These are phyloP conservation scores for Pseudocercospora macadamiae DNA, from an alignment of 2,329 filamentous ascomycete species.

Conservation along the genomic window DNA sequence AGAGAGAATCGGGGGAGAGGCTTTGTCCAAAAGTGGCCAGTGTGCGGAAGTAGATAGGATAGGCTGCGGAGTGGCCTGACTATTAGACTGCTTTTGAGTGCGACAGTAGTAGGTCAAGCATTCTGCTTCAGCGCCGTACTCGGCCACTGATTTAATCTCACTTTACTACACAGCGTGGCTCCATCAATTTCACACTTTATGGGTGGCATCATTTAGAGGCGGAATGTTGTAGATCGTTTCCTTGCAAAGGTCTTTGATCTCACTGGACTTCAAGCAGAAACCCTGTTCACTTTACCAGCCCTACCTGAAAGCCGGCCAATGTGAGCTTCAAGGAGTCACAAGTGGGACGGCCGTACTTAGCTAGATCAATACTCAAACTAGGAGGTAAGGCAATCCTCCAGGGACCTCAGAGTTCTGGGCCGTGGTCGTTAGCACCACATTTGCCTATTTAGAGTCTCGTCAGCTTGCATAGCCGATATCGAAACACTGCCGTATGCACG, in stretches of 20 bases:
- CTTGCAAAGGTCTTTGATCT: neutral
- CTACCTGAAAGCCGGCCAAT: neutral
- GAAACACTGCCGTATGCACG: neutral
- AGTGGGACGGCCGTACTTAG: neutral
- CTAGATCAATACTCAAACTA: neutral
- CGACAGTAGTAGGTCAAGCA: neutral
- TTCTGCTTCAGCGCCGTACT: neutral
- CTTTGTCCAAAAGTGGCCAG: neutral
- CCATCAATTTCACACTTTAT: neutral
- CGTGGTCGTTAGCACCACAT: neutral
- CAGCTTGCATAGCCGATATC: slow-evolving; percentile 2
- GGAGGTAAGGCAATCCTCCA: slow-evolving; percentile 3
- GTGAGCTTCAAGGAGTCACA: neutral
- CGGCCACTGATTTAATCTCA: neutral
- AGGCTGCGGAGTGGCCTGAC: neutral
- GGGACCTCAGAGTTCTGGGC: neutral
- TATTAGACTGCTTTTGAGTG: neutral
- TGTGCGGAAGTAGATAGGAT: neutral
- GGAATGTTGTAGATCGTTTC: neutral
- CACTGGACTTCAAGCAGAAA: neutral
- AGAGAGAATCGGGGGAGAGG: neutral
- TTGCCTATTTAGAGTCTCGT: neutral
- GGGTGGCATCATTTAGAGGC: neutral
- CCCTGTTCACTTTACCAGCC: slow-evolving; percentile 1
- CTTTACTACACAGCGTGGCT: neutral